Base-by-base conservation (phyloP, 768 basidiomycete species). In the Phylloporus rhodoxanthus region DNA sequence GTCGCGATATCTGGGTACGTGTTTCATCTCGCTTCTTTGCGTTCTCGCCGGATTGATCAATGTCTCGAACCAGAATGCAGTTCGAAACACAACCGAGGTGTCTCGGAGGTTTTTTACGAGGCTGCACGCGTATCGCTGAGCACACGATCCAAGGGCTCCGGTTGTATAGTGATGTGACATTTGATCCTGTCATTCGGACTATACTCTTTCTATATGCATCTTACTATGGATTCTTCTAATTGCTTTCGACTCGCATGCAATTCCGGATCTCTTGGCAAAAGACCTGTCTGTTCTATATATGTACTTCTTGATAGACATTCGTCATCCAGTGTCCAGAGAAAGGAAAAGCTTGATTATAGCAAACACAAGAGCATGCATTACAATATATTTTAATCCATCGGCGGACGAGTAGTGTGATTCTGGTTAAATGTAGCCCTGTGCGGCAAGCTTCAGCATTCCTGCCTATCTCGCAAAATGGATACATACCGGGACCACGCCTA, bases 21-120 rank as follows among this genome's bases (percentile, higher is more conserved):
- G n/a, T 45, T 38, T 32, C 19, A 43, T 5, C 44, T 30, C 29
- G 19, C 9, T 15, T 47, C n/a, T 4, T 17, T n/a, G 28, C 14
- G 9, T 20, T 25, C 23, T 5, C n/a, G 28, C 13, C 32, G 21
- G 30, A 39, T 50, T 44, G 49, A 26, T 8, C 19, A 11, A 15
- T 5, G 5, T 10, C 10, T 30, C 29, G 28, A 33, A 23, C 10
- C 8, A 96, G 94, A 98, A 75, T 97, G 95, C 64, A 95, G 92
- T 55, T 93, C 95, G 8, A 97, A 97, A 68, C 92, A 95, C 62
- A 94, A 96, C 57, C 81, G 95, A 42, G 95, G 95, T 4, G 93
- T 98, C 10, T 76, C 81, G 25, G 94, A 98, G 64, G 92, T 94
- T 8, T 93, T 98, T 61, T 80, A 88, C 57, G 95, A 97, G 65